Base-by-base conservation (phyloP, 1,284 basidiomycete species). In the Coniophora puteana region DNA sequence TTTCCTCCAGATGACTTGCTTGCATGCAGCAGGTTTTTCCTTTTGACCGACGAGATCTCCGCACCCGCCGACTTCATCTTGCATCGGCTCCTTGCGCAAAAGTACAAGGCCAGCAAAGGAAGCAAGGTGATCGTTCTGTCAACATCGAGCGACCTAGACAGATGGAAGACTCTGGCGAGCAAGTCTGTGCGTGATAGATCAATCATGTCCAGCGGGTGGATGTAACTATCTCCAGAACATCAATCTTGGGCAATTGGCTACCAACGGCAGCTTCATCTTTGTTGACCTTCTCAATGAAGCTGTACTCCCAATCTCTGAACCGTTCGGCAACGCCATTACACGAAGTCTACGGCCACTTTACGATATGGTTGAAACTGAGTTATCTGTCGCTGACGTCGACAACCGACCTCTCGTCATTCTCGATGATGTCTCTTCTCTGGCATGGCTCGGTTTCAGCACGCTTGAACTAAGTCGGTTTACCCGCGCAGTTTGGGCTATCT, bases 11-110 rank as follows among this genome's bases (percentile, higher is more conserved):
- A 40, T 13, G 57, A 54, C 4, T 45, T 60, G 18, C 40, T 50
- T 30, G 52, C 47, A 27, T 55, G 58, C 25, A 24, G 43, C 33
- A 56, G 60, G 5, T 45, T 78, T 3, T 51, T 83, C 8, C 62
- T 87, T 1, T 65, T 88, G 10, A 83, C 83, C 4, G 85, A 89
- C 53, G 72, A 82, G 43, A 63, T 87, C 0, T 63, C 69, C 1
- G 73, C 85, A 1, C 79, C 84, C 4, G 79, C 77, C 8, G 80
- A 84, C 46, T 88, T 87, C 50, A 49, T 83, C 12, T 63, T 89
- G 1, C 76, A 83, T 46, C 67, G 65, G 16, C 61, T 65, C 29
- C 48, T 87, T 4, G 53, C 67, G 16, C 49, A 67, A 2, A 72
- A 79, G 45, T 58, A 83, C 25, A 86, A 81, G 58, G 62, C 66